These are phyloP conservation scores for Herpetomonas muscarum DNA, from an alignment of 208 protist genomes.

Conservation along the genomic window DNA sequence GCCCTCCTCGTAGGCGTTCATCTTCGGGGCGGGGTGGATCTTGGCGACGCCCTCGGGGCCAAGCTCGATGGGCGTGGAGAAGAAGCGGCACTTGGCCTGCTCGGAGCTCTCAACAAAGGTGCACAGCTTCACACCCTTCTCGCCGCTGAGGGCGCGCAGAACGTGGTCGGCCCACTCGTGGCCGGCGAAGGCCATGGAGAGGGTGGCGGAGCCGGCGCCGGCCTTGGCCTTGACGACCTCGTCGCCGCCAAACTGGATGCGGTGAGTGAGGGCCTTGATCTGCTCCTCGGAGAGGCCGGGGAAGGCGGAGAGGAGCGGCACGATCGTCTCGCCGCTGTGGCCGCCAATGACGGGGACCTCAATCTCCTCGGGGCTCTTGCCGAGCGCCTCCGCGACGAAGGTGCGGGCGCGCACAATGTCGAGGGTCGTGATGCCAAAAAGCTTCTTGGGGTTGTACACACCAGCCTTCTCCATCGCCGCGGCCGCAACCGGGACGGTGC, in stretches of 20 bases:
- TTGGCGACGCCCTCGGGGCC: slow-evolving; percentile 50
- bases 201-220: slow-evolving; percentile 78
- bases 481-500: slow-evolving; percentile 92
- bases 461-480: slow-evolving; percentile 86
- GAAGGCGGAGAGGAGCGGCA: slow-evolving; percentile 88
- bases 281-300: slow-evolving; percentile 47
- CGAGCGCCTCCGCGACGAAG: slow-evolving; percentile 68
- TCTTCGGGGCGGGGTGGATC: slow-evolving; percentile 18
- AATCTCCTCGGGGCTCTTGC: slow-evolving; percentile 45
- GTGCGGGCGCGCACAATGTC: slow-evolving; percentile 82
- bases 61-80: slow-evolving; percentile 72
- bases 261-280: slow-evolving; percentile 74
- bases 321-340: slow-evolving; percentile 93
- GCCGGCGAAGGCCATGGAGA: slow-evolving; percentile 3
- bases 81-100: slow-evolving; percentile 49
- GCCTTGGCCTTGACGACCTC: slow-evolving; percentile 90
- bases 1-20: slow-evolving; percentile 33
- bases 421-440: slow-evolving; percentile 93
- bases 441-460: slow-evolving; percentile 72
- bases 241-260: slow-evolving; percentile 81
- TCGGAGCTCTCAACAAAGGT: slow-evolving; percentile 67
- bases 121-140: slow-evolving; percentile 58
- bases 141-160: slow-evolving; percentile 54
- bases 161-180: slow-evolving; percentile 11
- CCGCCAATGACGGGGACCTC: slow-evolving; percentile 90